Percentiles rank a stretch among this genome's conserved stretches.
Evolutionary conservation across 2,329 filamentous ascomycete genomes (phyloP).

Genomic region (Colletotrichum lindemuthianum): DNA sequence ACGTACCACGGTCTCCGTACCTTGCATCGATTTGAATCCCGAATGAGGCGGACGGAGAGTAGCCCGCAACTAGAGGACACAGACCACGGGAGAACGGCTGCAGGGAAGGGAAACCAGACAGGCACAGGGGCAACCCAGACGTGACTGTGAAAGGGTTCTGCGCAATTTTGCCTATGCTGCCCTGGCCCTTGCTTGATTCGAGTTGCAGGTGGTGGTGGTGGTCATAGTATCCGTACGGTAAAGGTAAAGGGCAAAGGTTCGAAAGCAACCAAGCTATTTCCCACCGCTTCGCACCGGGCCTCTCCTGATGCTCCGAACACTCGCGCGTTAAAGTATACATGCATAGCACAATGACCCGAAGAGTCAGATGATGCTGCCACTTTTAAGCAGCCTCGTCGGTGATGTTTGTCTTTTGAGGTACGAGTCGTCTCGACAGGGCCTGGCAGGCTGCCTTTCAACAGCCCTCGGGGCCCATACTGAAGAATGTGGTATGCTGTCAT

Average conservation of each 20-base stretch:
- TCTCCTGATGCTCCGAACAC: too few relatives aligned
- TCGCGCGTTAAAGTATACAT: constrained; percentile 13
- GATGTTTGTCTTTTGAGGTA: neutral
- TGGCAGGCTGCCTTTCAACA: neutral
- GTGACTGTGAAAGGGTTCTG: constrained; percentile 27
- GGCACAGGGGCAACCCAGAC: constrained; percentile 36
- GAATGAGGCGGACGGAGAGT: constrained; percentile 33
- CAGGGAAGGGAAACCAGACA: constrained; percentile 31
- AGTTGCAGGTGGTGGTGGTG: constrained; percentile 17
- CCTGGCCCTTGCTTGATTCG: constrained; percentile 27
- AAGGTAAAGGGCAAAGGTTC: constrained; percentile 10
- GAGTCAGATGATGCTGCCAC: constrained; percentile 5
- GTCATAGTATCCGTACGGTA: constrained; percentile 2
- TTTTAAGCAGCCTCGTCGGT: neutral
- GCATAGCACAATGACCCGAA: constrained; percentile 6
- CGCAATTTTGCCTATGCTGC: constrained; percentile 33
- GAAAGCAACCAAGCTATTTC: constrained; percentile 21
- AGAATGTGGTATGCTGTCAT: constrained; percentile 19
- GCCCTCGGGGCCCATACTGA: neutral
- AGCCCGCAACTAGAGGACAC: constrained; percentile 23
- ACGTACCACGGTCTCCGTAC: constrained; percentile 23
- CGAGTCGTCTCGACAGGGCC: neutral
- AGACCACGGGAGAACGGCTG: constrained; percentile 37
- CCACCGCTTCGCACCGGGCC: neutral
- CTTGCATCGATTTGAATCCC: constrained; percentile 31